phyloP scores from a whole-genome alignment of 495 filamentous ascomycete species.

The Penicillium psychrofluorescens region DNA sequence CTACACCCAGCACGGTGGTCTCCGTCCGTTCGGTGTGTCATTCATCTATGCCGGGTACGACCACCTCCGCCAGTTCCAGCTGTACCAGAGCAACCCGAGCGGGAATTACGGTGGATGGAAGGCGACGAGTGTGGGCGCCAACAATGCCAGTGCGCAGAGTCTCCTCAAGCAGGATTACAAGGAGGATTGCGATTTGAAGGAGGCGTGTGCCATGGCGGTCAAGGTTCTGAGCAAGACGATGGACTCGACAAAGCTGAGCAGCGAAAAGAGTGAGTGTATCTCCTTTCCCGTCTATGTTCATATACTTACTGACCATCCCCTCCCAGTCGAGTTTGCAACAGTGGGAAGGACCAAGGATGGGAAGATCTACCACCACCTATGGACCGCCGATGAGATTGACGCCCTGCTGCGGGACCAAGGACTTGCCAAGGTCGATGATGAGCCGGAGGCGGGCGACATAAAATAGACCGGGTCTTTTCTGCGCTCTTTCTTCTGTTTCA shows the following conservation, averaged over 20 bases:
- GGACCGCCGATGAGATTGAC: conserved; percentile 95
- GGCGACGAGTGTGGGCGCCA: conserved; percentile 93
- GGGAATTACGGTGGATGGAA: conserved; percentile 99
- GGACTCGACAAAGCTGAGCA: conserved; percentile 97
- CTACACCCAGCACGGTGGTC: conserved; percentile 97
- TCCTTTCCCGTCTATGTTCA: background rate
- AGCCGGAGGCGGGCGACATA: conserved; percentile 56
- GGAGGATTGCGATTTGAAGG: conserved; percentile 90
- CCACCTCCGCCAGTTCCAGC: conserved; percentile 88
- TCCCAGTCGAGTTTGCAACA: conserved; percentile 91
- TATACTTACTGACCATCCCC: conserved; percentile 3
- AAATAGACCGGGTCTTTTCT: conserved; percentile 26
- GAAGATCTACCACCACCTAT: conserved; percentile 95
- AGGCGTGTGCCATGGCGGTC: conserved; percentile 94
- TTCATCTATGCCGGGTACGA: conserved; percentile 99
- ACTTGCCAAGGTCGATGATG: conserved; percentile 79
- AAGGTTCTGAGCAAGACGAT: conserved; percentile 99
- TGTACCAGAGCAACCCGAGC: conserved; percentile 99
- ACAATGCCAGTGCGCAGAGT: conserved; percentile 96
- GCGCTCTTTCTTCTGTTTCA: conserved; percentile 12
- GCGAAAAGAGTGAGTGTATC: conserved; percentile 80
- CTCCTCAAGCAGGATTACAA: conserved; percentile 99
- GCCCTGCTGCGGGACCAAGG: conserved; percentile 90
- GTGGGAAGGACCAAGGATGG: conserved; percentile 91
- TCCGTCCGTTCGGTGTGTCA: conserved; percentile 95